Evolutionary conservation across 2,329 filamentous ascomycete genomes (phyloP).

Genomic region (Penicillium sp.): DNA sequence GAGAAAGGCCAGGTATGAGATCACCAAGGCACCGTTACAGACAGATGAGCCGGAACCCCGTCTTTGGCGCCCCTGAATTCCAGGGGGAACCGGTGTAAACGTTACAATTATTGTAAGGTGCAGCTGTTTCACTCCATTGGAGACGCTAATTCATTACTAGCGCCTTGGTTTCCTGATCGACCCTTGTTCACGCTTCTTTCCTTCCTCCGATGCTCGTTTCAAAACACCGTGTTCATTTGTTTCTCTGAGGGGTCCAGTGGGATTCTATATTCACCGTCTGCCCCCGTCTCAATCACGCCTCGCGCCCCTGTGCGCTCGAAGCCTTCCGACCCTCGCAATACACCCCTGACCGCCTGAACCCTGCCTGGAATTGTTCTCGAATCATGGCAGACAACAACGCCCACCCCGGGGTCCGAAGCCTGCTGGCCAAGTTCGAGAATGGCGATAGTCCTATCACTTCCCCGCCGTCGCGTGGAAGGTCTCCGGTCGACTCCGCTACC

Average conservation of each 20-base stretch:
- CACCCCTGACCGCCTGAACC: conserved; percentile 17
- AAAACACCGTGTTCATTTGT: conserved; percentile 17
- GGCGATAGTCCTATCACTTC: conserved; percentile 59
- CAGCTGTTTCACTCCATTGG: conserved; percentile 16
- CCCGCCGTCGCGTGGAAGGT: conserved; percentile 68
- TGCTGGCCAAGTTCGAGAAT: conserved; percentile 79
- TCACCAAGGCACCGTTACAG: background rate
- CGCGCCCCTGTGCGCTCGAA: conserved; percentile 10
- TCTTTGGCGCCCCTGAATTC: conserved; percentile 5
- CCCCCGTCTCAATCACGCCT: background rate
- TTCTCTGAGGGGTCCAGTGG: background rate
- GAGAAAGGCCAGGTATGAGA: background rate
- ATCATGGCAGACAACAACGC: conserved; percentile 26
- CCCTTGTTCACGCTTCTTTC: conserved; percentile 15
- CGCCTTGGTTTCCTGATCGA: conserved; percentile 14
- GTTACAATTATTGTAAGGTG: conserved; percentile 2
- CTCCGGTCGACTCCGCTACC: conserved; percentile 53
- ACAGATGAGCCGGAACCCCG: conserved; percentile 2
- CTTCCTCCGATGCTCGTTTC: conserved; percentile 7
- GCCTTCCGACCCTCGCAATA: conserved; percentile 9
- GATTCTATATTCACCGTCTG: background rate
- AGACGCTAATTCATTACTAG: conserved; percentile 20
- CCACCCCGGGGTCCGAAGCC: conserved; percentile 63
- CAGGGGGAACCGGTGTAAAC: background rate
- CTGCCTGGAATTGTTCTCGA: background rate